Conservation (phyloP, 2,329 filamentous ascomycete species). For the Talaromyces sp. region DNA sequence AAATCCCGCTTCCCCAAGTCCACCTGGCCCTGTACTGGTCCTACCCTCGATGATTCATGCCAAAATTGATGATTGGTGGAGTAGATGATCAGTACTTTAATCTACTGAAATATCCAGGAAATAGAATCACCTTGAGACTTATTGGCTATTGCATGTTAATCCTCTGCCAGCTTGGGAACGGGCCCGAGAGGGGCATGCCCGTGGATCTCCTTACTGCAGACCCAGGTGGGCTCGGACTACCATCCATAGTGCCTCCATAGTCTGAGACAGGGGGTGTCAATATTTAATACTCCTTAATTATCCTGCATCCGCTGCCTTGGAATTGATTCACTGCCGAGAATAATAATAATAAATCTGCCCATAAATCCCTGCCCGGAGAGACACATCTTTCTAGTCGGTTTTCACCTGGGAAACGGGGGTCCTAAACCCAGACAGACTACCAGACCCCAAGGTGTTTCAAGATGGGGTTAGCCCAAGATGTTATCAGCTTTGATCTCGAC, state of each 20-base stretch:
- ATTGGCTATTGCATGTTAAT: not conserved
- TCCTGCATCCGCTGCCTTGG: constrained; percentile 11
- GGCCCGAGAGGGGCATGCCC: constrained; percentile 11
- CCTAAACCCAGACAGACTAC: not conserved
- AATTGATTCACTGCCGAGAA: not conserved
- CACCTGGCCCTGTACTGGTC: too few species aligned
- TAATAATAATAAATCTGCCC: not conserved
- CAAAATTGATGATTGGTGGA: too few species aligned
- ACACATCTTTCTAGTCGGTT: not conserved
- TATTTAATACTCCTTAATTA: constrained; percentile 7
- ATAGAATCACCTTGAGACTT: not conserved
- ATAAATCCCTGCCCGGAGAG: not conserved
- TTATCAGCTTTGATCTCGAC: too few species aligned
- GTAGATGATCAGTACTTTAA: not conserved
- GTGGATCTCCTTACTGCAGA: constrained; percentile 23
- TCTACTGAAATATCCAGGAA: too few species aligned
- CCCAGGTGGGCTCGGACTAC: constrained; percentile 9
- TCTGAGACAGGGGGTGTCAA: constrained; percentile 20
- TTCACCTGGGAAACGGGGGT: constrained; percentile 1
- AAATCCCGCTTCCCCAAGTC: too few species aligned
- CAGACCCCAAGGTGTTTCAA: too few species aligned
- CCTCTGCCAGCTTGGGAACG: not conserved
- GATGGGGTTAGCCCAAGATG: too few species aligned
- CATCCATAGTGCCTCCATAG: constrained; percentile 10
- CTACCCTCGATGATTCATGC: too few species aligned